A percentile compares a stretch with the other conserved stretches of the same genome.
Evolutionary conservation across 352 stramenopile species (phyloP).

Genomic region (Globisporangium echinulatum): DNA sequence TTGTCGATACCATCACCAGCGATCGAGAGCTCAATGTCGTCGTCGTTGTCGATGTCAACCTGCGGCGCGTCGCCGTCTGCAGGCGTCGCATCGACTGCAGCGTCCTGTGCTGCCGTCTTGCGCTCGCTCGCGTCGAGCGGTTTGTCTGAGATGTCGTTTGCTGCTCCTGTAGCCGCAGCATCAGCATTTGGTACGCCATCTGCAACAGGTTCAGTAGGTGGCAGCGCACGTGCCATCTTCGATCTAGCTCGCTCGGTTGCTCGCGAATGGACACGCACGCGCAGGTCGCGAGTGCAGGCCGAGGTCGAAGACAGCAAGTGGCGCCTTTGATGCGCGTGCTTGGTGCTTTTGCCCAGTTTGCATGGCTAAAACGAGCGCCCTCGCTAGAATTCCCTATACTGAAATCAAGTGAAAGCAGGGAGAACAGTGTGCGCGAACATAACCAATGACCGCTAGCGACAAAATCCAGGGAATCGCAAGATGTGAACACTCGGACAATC

Average conservation of each 20-base stretch:
- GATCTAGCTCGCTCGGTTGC: no score
- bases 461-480: no score
- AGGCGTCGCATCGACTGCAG: no score
- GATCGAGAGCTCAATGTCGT: conserved; percentile 11
- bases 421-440: no score
- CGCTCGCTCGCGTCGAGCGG: not conserved
- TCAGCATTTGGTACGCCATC: not conserved
- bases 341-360: not conserved
- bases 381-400: no score
- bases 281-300: no score
- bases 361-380: no score
- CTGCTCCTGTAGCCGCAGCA: no score
- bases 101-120: not conserved
- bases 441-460: no score
- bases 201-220: not conserved
- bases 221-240: not conserved
- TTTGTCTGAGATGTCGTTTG: not conserved
- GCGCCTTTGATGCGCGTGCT: not conserved
- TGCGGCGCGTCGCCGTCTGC: not conserved
- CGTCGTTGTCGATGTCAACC: not conserved
- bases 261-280: not conserved
- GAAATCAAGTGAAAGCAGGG: no score
- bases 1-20: conserved; percentile 2
- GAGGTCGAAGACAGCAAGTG: not conserved
- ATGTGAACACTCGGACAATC: no score